Base-by-base conservation (phyloP, 1,139 yeast species). In the Suhomyces taliae region DNA sequence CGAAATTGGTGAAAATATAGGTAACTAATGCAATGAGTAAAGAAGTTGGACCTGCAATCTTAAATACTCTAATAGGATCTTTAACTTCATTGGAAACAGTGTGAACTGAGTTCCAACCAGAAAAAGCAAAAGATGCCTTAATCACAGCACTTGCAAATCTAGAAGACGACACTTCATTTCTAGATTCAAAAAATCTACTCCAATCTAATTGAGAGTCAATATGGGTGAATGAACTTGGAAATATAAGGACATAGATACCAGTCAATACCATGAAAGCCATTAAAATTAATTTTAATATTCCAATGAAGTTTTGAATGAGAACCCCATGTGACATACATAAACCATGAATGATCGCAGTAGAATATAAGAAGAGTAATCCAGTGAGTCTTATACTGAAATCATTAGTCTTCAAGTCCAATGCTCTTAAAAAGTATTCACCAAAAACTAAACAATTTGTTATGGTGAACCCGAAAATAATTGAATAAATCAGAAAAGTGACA, bases 61-160 rank as follows among this genome's bases (percentile, higher is more conserved):
- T 79, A 44, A 82, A 70, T 0, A 87, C 82, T 38, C 79, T 63
- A 0, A 71, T 67, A 0, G 87, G 88, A 53, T 83, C 78, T 47
- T 77, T 76, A 34, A 83, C 78, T 56, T 83, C 89, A 44, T 80
- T 79, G 1, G 85, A 72, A 11, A 81, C 85, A 0, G 83, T 74
- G 57, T 83, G 87, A 6, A 82, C 84, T 15, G 81, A 67, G 53
- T 76, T 81, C 88, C 88, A 83, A 3, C 89, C 89, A 3, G 81
- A 72, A 50, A 77, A 81, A 6, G 85, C 80, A 64, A 81, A 83
- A 47, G 81, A 72, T 2, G 85, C 83, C 56, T 79, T 80, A 15
- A 82, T 72, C 27, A 82, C 73, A 0, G 85, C 85, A 46, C 80
- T 67, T 0, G 86, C 77, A 50, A 82, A 67, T 1, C 79, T 70